Evolutionary conservation across 768 basidiomycete species (phyloP).

Genomic region (Sporobolomyces roseus): DNA sequence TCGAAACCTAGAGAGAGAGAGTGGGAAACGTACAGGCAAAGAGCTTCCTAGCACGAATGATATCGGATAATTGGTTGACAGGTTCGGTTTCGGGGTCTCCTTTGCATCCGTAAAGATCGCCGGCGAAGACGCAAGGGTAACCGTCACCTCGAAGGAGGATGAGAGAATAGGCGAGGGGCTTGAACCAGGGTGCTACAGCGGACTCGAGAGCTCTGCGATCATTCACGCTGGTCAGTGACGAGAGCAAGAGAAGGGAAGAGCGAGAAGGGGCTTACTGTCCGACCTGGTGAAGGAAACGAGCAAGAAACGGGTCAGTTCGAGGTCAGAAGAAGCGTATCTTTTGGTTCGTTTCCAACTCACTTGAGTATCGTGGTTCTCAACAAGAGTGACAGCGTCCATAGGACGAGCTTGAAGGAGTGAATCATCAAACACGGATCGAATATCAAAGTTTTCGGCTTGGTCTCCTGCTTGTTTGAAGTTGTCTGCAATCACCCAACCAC

Average conservation of each 20-base stretch:
- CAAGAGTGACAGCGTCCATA: constrained; percentile 51
- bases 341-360: not conserved
- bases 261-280: not conserved
- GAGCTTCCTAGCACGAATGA: constrained; percentile 44
- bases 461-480: constrained; percentile 51
- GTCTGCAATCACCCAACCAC: no score
- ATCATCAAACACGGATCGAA: constrained; percentile 51
- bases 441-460: constrained; percentile 48
- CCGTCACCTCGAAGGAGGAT: constrained; percentile 52
- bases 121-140: constrained; percentile 50
- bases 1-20: not conserved
- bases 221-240: constrained; percentile 27
- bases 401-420: constrained; percentile 50
- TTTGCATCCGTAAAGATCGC: constrained; percentile 50
- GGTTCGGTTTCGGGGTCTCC: constrained; percentile 46
- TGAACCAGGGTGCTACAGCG: constrained; percentile 51
- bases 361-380: constrained; percentile 29
- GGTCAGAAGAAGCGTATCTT: no score
- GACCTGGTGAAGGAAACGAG: not conserved
- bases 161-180: constrained; percentile 52
- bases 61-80: constrained; percentile 50
- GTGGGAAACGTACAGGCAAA: constrained; percentile 29
- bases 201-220: constrained; percentile 49
- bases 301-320: no score
- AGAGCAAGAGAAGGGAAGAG: constrained; percentile 41